These are phyloP conservation scores for Candida smagusa DNA, from an alignment of 1,139 yeast genomes.

Conservation along the genomic window DNA sequence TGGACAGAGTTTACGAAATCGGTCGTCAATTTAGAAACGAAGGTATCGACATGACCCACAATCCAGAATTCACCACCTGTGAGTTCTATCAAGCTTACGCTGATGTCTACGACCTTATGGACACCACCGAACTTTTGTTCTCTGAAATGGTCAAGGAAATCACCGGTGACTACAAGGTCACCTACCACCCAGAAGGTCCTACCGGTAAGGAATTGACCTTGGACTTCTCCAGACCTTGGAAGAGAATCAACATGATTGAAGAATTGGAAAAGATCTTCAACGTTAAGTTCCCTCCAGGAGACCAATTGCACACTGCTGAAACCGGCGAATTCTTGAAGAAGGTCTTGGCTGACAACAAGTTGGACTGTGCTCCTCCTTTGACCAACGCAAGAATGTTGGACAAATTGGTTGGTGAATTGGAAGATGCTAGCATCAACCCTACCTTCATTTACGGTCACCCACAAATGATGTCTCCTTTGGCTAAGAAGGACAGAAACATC, in stretches of 20 bases:
- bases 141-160: conserved; percentile 97
- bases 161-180: conserved; percentile 81
- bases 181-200: conserved; percentile 90
- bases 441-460: conserved; percentile 98
- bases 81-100: conserved; percentile 96
- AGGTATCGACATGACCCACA: conserved; percentile 96
- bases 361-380: conserved; percentile 94
- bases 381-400: conserved; percentile 99
- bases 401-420: conserved; percentile 92
- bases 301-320: conserved; percentile 88
- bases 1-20: conserved; percentile 97
- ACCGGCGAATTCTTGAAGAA: conserved; percentile 87
- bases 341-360: conserved; percentile 71
- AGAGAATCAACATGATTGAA: conserved; percentile 95
- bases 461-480: conserved; percentile 99
- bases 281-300: conserved; percentile 94
- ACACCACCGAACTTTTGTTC: conserved; percentile 88
- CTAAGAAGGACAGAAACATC: conserved; percentile 87
- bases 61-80: conserved; percentile 97
- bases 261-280: conserved; percentile 84
- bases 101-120: conserved; percentile 93
- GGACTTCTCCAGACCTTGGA: conserved; percentile 97
- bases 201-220: conserved; percentile 74
- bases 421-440: conserved; percentile 92
- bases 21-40: conserved; percentile 99